These are phyloP conservation scores for Orbilia brochopaga DNA, from an alignment of 2,329 filamentous ascomycete genomes.

Conservation along the genomic window DNA sequence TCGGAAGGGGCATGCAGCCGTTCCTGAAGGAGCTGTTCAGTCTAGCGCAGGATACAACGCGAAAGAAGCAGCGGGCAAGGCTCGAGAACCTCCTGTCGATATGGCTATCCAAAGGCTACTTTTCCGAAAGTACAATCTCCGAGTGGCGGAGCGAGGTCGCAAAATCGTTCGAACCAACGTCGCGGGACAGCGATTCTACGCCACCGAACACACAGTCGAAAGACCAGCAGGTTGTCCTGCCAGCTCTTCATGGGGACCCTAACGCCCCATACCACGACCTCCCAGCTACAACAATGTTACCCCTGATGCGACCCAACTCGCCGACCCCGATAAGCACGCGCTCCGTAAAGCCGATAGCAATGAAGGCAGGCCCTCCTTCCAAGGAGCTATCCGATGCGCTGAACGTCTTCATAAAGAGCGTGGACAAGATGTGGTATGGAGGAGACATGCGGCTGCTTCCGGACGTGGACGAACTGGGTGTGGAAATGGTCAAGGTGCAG, in stretches of 20 bases:
- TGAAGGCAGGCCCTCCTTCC: constrained; percentile 72
- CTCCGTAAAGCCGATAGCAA: constrained; percentile 73
- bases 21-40: constrained; percentile 69
- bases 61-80: constrained; percentile 69
- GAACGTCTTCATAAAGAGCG: constrained; percentile 72
- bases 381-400: constrained; percentile 71
- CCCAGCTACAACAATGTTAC: constrained; percentile 80
- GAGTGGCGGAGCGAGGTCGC: constrained; percentile 67
- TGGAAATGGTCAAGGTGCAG: constrained; percentile 57
- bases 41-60: constrained; percentile 66
- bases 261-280: constrained; percentile 79
- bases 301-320: constrained; percentile 77
- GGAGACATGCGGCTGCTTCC: constrained; percentile 62
- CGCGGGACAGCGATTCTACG: constrained; percentile 9
- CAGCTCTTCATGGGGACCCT: constrained; percentile 76
- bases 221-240: constrained; percentile 61
- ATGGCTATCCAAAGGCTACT: constrained; percentile 73
- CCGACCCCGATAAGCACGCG: constrained; percentile 74
- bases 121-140: constrained; percentile 63
- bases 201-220: constrained; percentile 18
- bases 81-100: constrained; percentile 69
- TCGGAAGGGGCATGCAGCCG: constrained; percentile 66
- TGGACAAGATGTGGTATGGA: constrained; percentile 69
- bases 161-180: constrained; percentile 55
- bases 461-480: constrained; percentile 79